Conservation (phyloP, 2,329 filamentous ascomycete genomes). For the Aphanocladium album region DNA sequence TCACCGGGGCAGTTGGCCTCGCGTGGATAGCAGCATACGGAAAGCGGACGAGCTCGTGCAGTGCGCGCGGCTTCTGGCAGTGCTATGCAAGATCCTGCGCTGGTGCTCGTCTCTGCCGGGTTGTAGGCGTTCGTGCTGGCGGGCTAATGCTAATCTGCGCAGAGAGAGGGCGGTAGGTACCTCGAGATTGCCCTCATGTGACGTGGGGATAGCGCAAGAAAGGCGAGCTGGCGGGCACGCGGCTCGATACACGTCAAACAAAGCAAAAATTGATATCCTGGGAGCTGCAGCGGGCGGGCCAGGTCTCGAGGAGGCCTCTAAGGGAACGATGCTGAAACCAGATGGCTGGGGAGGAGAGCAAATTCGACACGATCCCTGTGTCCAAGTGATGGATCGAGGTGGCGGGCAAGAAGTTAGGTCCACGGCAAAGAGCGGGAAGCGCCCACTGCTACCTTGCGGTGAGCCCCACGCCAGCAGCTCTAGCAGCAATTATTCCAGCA, state of each 20-base stretch:
- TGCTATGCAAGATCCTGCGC: not conserved
- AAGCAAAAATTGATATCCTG: not conserved
- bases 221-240: slow-evolving; percentile 1
- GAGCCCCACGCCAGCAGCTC: not conserved
- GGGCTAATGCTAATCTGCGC: not conserved
- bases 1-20: not conserved
- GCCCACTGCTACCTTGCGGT: not conserved
- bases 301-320: not conserved
- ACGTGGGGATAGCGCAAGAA: not conserved
- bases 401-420: slow-evolving; percentile 4
- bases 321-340: not conserved
- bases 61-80: not conserved
- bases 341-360: slow-evolving; percentile 4
- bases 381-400: slow-evolving; percentile 7
- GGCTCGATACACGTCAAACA: not conserved
- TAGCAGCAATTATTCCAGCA: too few species aligned
- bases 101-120: not conserved
- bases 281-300: not conserved
- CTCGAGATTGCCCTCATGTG: slow-evolving; percentile 6
- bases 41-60: not conserved
- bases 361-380: slow-evolving; percentile 6
- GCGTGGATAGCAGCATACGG: not conserved
- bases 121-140: not conserved
- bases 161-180: not conserved
- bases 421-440: slow-evolving; percentile 6